phyloP scores from a whole-genome alignment of 805 yeast genomes.

The Kuraishia ogatae region DNA sequence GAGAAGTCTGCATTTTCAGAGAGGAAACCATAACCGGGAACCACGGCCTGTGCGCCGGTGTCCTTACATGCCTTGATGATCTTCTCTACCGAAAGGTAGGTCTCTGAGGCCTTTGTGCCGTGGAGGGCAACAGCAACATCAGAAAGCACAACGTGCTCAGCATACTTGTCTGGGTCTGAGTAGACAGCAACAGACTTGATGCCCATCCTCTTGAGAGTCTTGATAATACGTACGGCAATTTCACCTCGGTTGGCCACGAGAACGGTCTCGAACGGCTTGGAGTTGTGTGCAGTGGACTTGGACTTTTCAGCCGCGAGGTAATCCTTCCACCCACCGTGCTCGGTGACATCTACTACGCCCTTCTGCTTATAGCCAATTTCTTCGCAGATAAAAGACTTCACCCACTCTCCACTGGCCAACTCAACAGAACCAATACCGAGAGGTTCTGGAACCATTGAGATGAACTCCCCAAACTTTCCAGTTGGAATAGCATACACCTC shows the following conservation, averaged over 20 bases:
- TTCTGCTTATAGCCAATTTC: constrained; percentile 69
- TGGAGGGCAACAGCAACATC: constrained; percentile 74
- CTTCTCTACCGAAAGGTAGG: constrained; percentile 80
- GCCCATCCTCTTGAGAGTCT: constrained; percentile 72
- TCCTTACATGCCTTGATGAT: constrained; percentile 78
- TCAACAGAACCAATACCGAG: constrained; percentile 93
- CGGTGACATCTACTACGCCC: constrained; percentile 77
- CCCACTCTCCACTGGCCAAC: constrained; percentile 70
- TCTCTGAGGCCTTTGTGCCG: constrained; percentile 84
- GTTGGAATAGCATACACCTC: constrained; percentile 82
- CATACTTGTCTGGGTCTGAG: constrained; percentile 83
- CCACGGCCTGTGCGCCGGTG: constrained; percentile 86
- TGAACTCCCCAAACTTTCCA: constrained; percentile 73
- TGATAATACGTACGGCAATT: constrained; percentile 90
- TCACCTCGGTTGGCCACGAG: constrained; percentile 96
- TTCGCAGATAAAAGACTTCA: constrained; percentile 92
- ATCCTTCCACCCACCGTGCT: constrained; percentile 80
- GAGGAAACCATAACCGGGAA: constrained; percentile 95
- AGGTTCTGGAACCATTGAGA: constrained; percentile 87
- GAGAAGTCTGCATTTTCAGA: constrained; percentile 96
- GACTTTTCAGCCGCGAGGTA: constrained; percentile 31
- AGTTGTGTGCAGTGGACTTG: constrained; percentile 22
- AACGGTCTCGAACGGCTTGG: constrained; percentile 72
- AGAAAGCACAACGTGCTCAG: constrained; percentile 79
- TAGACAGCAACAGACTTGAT: constrained; percentile 81